Evolutionary conservation across 306 rosid species (phyloP), one percentile per base, ranked within the genome.

Genomic region (Echinosophora koreensis): DNA sequence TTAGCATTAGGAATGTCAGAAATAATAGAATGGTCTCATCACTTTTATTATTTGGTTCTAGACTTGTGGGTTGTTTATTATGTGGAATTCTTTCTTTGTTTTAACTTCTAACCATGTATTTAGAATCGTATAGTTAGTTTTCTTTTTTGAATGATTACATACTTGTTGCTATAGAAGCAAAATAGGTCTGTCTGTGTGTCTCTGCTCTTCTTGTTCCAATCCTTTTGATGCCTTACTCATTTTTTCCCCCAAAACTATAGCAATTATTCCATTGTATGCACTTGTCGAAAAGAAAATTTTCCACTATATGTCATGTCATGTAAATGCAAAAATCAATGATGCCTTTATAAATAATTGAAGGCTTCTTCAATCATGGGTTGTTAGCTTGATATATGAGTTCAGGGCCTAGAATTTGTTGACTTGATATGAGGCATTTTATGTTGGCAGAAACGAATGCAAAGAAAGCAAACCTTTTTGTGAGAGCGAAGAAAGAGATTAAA

Each of bases 401-500:
- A 44, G 32, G 69, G 55, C 7, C 11, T 32, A 37, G 46, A 67
- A 16, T 35, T 3, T 69, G 13, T 14, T 65, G 15, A 49, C 66
- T 71, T 65, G 54, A 65, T 59, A 27, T 11, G 1, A 49, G 66
- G 44, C n/a, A 49, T 61, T 82, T 71, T 54, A 7, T 87, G 17
- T 62, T 84, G 85, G 69, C 91, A 89, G 97, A 80, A 49, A 71
- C 27, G 3, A 55, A 80, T n/a, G 63, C 30, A 37, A 76, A 82
- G 79, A 59, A 38, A 73, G 66, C 41, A 16, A 85, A 59, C 65
- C 39, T 85, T 69, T 64, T 85, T 32, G 83, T 38, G 60, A 87
- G 37, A 80, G 82, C 93, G 2, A 88, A 85, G 86, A 51, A 82
- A 76, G 89, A 87, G 82, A 87, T 88, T 61, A 86, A 80, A 78